Base-by-base conservation (phyloP, 1,139 yeast genomes). In the Sugiyamaella xylanicola region DNA sequence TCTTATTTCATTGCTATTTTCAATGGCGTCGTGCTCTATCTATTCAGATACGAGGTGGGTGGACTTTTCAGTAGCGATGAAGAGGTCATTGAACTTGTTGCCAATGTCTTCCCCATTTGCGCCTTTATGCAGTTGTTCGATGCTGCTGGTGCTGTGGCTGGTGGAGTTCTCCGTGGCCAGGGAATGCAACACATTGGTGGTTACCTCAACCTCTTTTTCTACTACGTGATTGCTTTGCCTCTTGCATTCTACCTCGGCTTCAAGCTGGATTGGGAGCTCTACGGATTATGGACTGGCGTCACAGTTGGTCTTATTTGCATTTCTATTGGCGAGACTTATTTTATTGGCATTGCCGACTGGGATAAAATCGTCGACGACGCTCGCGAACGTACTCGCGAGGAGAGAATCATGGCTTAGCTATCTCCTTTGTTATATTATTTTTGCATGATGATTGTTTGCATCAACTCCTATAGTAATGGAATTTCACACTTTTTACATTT, bases 261-360 rank as follows among this genome's bases (percentile, higher is more conserved):
- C 68, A 68, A 74, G 32, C 72, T 74, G 7, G 80, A 80, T 48
- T 70, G 80, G 70, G 76, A 80, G 55, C 74, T 91, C 9, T 68
- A 73, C 25, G 98, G 98, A 0, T 74, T 93, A 54, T 93, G 99
- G 99, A 64, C 84, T n/a, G 97, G 97, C 5, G 82, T 90, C 56
- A 89, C 93, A 0, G 69, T 82, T 43, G 97, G 96, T 0, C 79
- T 91, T 79, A 68, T 84, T 37, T 63, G 83, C 35, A 90, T 93
- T 59, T 91, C 91, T 1, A 51, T 79, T 0, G 75, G 80, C 19
- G 95, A 92, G 64, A 68, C 78, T 0, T 75, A 74, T 59, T 78
- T 72, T 56, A 82, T 83, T 5, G 63, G 76, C 35, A 67, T 68
- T n/a, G 81, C 84, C 3, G 75, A 84, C 61, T 85, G 89, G 89